Evolutionary conservation across 2,329 filamentous ascomycete genomes (phyloP).

Genomic region (Talaromyces sp.): DNA sequence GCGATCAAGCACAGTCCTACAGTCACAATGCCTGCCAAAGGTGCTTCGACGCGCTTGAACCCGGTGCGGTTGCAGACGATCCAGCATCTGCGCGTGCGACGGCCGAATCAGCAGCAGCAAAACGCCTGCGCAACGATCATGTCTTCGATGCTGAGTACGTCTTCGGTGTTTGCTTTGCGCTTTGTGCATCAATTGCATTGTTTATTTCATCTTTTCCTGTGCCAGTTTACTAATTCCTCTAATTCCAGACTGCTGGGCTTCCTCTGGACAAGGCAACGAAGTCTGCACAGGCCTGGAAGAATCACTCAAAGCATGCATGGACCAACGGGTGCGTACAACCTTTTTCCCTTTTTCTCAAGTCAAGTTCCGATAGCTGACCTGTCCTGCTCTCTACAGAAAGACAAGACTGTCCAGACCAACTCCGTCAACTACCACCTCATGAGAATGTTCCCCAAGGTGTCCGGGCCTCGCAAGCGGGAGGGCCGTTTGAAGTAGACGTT

Average conservation of each 20-base stretch:
- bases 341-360: neutral
- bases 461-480: constrained; percentile 64
- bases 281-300: constrained; percentile 57
- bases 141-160: constrained; percentile 61
- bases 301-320: constrained; percentile 67
- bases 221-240: neutral
- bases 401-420: constrained; percentile 58
- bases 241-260: constrained; percentile 41
- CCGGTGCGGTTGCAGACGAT: constrained; percentile 44
- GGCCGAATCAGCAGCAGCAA: constrained; percentile 56
- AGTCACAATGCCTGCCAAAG: constrained; percentile 38
- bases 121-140: constrained; percentile 64
- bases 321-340: constrained; percentile 58
- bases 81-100: constrained; percentile 56
- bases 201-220: neutral
- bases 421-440: constrained; percentile 88
- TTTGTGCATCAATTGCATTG: neutral
- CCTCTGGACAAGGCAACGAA: constrained; percentile 43
- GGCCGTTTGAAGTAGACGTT: constrained; percentile 13
- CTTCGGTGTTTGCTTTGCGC: constrained; percentile 16
- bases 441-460: constrained; percentile 69
- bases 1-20: neutral
- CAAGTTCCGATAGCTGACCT: neutral
- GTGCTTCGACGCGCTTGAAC: constrained; percentile 38
- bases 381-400: constrained; percentile 42